phyloP scores from a whole-genome alignment of 805 yeast genomes.

The Yarrowia osloensis region DNA sequence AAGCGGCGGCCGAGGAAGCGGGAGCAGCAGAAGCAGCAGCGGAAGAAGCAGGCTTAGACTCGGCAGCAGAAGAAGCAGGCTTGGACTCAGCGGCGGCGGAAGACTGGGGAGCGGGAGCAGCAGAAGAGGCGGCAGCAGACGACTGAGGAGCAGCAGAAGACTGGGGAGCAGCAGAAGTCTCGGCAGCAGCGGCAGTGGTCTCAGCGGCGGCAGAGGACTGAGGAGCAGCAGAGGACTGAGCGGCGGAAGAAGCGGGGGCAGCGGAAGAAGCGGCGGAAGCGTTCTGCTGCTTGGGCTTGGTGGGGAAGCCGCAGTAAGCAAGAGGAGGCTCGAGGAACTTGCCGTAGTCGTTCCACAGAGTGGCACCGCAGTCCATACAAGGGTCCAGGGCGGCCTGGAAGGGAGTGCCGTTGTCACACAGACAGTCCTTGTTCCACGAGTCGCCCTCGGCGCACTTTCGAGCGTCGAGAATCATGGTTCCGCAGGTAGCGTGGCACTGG shows the following conservation, averaged over 20 bases:
- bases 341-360: conserved; percentile 30
- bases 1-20: background rate
- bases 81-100: background rate
- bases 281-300: conserved; percentile 20
- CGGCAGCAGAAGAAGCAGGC: conserved; percentile 9
- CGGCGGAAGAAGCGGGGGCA: background rate
- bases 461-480: conserved; percentile 15
- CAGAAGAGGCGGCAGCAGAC: conserved; percentile 2
- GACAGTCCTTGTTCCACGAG: conserved; percentile 16
- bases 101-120: conserved; percentile 6
- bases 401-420: background rate
- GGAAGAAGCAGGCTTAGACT: background rate
- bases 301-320: conserved; percentile 16
- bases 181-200: background rate
- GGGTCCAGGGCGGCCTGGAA: background rate
- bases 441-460: conserved; percentile 20
- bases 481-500: conserved; percentile 30
- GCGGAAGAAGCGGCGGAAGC: background rate
- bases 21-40: background rate
- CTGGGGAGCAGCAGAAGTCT: background rate
- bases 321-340: conserved; percentile 24
- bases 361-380: conserved; percentile 9
- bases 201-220: background rate
- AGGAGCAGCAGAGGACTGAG: background rate
- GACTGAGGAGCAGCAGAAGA: conserved; percentile 9